These are phyloP conservation scores for Phytophthora hybrid DNA, from an alignment of 352 stramenopile genomes.

Conservation along the genomic window DNA sequence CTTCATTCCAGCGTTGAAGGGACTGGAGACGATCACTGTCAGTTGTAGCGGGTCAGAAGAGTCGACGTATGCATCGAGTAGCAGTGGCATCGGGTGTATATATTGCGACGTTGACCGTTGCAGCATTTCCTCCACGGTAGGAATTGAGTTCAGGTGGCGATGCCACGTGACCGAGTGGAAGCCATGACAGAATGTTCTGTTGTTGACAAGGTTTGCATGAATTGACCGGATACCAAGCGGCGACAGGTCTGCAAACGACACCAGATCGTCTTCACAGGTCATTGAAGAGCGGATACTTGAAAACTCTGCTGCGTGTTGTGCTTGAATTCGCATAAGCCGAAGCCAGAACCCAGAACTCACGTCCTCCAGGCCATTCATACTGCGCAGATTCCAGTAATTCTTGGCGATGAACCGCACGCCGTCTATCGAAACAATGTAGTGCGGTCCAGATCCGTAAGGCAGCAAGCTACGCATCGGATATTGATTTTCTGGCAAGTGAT, in stretches of 20 bases:
- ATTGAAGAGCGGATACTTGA: slow-evolving; percentile 19
- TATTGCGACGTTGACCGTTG: not conserved
- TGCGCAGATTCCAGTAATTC: slow-evolving; percentile 44
- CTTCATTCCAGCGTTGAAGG: slow-evolving; percentile 17
- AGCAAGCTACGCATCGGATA: slow-evolving; percentile 48
- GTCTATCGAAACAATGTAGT: slow-evolving; percentile 65
- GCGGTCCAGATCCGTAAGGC: slow-evolving; percentile 53
- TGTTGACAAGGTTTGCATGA: slow-evolving; percentile 47
- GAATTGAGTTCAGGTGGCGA: slow-evolving; percentile 10
- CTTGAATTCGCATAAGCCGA: slow-evolving; percentile 49
- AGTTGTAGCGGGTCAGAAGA: not conserved
- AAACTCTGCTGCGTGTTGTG: slow-evolving; percentile 25
- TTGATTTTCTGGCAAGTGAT: slow-evolving; percentile 43
- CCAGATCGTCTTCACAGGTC: slow-evolving; percentile 41
- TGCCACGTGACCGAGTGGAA: slow-evolving; percentile 29
- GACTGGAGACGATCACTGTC: slow-evolving; percentile 20
- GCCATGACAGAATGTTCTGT: slow-evolving; percentile 23
- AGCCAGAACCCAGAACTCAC: slow-evolving; percentile 71
- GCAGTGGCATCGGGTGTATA: not conserved
- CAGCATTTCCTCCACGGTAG: slow-evolving; percentile 20
- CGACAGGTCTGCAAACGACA: slow-evolving; percentile 62
- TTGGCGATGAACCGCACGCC: slow-evolving; percentile 51
- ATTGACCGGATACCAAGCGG: slow-evolving; percentile 52
- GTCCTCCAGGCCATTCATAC: slow-evolving; percentile 63
- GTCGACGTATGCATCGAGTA: slow-evolving; percentile 1